Evolutionary conservation across 345 rosid species (phyloP), one percentile per base, ranked within the genome.

Genomic region (Linum tenue): DNA sequence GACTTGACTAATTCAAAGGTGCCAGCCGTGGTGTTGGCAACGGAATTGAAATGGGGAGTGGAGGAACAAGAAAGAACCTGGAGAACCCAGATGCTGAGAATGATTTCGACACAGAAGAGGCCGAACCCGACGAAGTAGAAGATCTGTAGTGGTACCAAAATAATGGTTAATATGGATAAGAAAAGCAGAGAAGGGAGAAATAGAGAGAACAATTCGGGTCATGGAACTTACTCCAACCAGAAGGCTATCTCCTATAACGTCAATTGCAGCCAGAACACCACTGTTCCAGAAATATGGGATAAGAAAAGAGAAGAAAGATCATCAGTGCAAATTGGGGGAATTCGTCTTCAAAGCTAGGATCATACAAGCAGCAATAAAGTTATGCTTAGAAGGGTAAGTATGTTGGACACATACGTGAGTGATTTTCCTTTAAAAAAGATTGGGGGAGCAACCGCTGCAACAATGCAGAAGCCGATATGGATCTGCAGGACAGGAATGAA

Each of bases 381-480:
- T 10, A n/a, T 50, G 59, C 12, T 31, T 7, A 39, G 7, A 53
- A 72, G 2, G 55, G 41, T 16, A 15, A 53, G 41, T 10, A 5
- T 17, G 4, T 37, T 37, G 73, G 72, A 67, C 53, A 71, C 98
- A 89, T 91, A 95, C 98, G 99, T 86, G 72, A 95, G 76, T 66
- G 99, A 95, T 71, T 87, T 78, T 76, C 99, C 99, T n/a, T 82
- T 90, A 77, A 95, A 95, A 70, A 95, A 85, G 50, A 95, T 55
- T 4, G 99, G 99, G 56, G 99, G 99, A 64, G 99, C 98, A 76
- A 95, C 87, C 63, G 99, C 92, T n/a, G 99, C 96, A 79, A 95
- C 71, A 39, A 95, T 85, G 79, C 98, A 91, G 79, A 95, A 91
- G 58, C 83, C 94, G 75, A 91, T 76, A 77, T 95, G 99, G 63